Conservation (phyloP, 2,329 filamentous ascomycete species). For the Hortaea sp. region DNA sequence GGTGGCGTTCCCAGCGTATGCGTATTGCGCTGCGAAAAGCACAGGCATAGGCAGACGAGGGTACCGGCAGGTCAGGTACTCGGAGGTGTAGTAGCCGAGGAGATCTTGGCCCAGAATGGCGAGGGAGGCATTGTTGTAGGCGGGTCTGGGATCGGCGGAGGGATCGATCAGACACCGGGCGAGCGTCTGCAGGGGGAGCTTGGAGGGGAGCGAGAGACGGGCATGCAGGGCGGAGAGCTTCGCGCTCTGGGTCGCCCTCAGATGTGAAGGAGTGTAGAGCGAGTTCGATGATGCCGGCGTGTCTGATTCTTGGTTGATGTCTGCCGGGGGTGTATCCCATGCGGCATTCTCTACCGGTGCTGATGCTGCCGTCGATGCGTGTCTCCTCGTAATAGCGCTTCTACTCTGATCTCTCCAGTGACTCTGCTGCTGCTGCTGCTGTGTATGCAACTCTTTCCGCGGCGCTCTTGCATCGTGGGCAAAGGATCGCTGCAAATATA, state of each 20-base stretch:
- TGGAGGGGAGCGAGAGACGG: slow-evolving; percentile 69
- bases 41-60: slow-evolving; percentile 85
- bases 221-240: slow-evolving; percentile 91
- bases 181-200: slow-evolving; percentile 75
- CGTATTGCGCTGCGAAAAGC: slow-evolving; percentile 74
- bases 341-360: no score
- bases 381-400: slow-evolving; percentile 4
- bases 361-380: slow-evolving; percentile 6
- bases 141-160: slow-evolving; percentile 67
- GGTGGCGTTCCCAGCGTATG: slow-evolving; percentile 67
- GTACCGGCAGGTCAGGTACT: slow-evolving; percentile 80
- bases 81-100: slow-evolving; percentile 78
- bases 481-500: slow-evolving; percentile 16
- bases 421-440: slow-evolving; percentile 8
- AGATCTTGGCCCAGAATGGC: slow-evolving; percentile 72
- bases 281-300: no score
- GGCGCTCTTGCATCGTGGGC: slow-evolving; percentile 9
- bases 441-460: slow-evolving; percentile 8
- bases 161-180: slow-evolving; percentile 76
- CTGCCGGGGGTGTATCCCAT: no score
- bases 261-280: slow-evolving; percentile 1
- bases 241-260: slow-evolving; percentile 55
- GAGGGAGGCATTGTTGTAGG: slow-evolving; percentile 83
- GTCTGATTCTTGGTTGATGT: no score
- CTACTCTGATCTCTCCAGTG: slow-evolving; percentile 11